Conservation (phyloP, 345 rosid species). For the Turnera subulata region DNA sequence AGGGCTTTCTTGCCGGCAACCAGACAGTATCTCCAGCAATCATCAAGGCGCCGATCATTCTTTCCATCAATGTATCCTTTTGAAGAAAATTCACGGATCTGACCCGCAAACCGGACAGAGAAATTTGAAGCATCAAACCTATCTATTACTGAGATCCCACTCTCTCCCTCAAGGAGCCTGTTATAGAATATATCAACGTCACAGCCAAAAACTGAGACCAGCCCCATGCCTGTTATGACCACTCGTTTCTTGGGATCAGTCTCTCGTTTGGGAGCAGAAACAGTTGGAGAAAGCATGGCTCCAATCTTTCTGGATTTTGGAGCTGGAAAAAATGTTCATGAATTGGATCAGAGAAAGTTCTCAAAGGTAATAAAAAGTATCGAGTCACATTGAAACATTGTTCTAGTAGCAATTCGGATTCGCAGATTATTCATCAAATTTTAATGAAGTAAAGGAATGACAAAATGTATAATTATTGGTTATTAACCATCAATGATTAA, state of each 20-base stretch:
- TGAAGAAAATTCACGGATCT: conserved; percentile 57
- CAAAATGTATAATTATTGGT: too few species aligned
- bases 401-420: too few species aligned
- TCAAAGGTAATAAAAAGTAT: background rate
- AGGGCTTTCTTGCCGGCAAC: conserved; percentile 62
- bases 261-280: conserved; percentile 52
- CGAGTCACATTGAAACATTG: too few species aligned
- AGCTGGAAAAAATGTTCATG: conserved; percentile 28
- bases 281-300: conserved; percentile 42
- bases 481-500: too few species aligned
- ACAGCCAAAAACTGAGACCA: conserved; percentile 53
- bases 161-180: conserved; percentile 59
- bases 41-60: conserved; percentile 61
- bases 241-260: conserved; percentile 48
- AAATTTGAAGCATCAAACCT: conserved; percentile 54
- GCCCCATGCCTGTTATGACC: conserved; percentile 68
- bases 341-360: conserved; percentile 4
- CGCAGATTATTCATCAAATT: too few species aligned
- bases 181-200: conserved; percentile 40
- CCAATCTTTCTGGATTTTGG: conserved; percentile 33
- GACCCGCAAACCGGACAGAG: conserved; percentile 58
- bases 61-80: conserved; percentile 61
- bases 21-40: conserved; percentile 66
- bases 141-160: conserved; percentile 60
- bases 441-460: too few species aligned